phyloP scores from a whole-genome alignment of 768 basidiomycete genomes.

The Leccinellum rugosiceps region DNA sequence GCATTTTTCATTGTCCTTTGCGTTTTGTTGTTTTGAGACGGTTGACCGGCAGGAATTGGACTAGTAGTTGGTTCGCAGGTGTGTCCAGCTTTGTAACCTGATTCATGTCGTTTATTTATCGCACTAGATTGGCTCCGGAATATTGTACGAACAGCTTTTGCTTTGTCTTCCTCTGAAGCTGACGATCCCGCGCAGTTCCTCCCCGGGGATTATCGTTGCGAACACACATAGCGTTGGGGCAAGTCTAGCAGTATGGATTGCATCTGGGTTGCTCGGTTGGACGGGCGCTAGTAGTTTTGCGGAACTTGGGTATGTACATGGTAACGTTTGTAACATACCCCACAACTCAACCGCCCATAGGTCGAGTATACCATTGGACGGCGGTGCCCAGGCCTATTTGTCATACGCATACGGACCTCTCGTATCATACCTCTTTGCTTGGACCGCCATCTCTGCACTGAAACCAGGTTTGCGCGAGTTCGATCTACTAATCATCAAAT shows the following conservation, averaged over 20 bases:
- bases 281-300: slow-evolving; percentile 95
- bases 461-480: slow-evolving; percentile 60
- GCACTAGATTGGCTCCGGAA: slow-evolving; percentile 81
- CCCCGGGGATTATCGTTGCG: slow-evolving; percentile 87
- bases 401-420: slow-evolving; percentile 86
- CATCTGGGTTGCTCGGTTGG: slow-evolving; percentile 85
- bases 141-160: slow-evolving; percentile 62
- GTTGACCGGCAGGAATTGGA: slow-evolving; percentile 61
- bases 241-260: slow-evolving; percentile 81
- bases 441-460: slow-evolving; percentile 88
- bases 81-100: background rate
- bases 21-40: slow-evolving; percentile 5
- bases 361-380: slow-evolving; percentile 39
- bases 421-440: slow-evolving; percentile 88
- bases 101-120: slow-evolving; percentile 1
- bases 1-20: slow-evolving; percentile 16
- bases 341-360: slow-evolving; percentile 7
- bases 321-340: background rate
- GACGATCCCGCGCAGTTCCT: slow-evolving; percentile 53
- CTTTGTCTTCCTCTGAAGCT: background rate
- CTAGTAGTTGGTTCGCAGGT: slow-evolving; percentile 82
- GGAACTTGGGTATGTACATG: slow-evolving; percentile 69
- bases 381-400: slow-evolving; percentile 75
- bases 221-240: slow-evolving; percentile 89
- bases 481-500: background rate